Evolutionary conservation across 2,329 filamentous ascomycete genomes (phyloP), one percentile per base, ranked within the genome.

Genomic region (Magnaporthales sp.): DNA sequence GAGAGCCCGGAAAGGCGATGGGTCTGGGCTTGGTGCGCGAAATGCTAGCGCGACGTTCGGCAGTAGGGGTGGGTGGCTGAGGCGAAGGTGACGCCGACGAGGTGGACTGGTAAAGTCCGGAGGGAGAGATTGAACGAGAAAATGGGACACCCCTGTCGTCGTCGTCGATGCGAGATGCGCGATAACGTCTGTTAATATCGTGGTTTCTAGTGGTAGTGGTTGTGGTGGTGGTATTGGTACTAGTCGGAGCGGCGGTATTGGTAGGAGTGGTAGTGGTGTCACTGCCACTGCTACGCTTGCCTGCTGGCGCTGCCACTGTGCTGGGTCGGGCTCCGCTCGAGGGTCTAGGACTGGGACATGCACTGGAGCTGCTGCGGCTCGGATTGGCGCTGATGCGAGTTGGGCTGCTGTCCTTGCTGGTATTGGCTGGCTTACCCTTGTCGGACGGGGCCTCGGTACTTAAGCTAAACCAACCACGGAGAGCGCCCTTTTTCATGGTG

Each of bases 11-110:
- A 58, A 58, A 58, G 68, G 74, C 70, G 68, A 77, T 75, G 70
- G 71, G 72, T 68, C 78, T 78, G 70, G 77, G 75, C 68, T 79
- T 78, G 70, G 73, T 69, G 69, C 72, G 68, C 69, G 69, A 69
- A 67, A 63, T 46, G 26, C 66, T 54, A 27, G 51, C 46, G 54
- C 67, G 66, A 62, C 56, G 60, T 67, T 68, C 66, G 68, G 69
- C 70, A 70, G 68, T 70, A 69, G 80, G 80, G 51, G 80, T 82
- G 67, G 76, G 75, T 67, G 80, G 80, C 71, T 81, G 79, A 67
- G 80, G 79, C 69, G 80, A 79, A 66, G 79, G 74, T 30, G 76
- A 77, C 24, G 74, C 74, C 66, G 77, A 78, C 65, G 71, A 73
- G 71, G 67, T 74, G 71, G 68, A 73, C 71, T 56, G 63, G 66